Evolutionary conservation across 352 stramenopile species (phyloP).

Genomic region (Pilasporangium apinafurcum): DNA sequence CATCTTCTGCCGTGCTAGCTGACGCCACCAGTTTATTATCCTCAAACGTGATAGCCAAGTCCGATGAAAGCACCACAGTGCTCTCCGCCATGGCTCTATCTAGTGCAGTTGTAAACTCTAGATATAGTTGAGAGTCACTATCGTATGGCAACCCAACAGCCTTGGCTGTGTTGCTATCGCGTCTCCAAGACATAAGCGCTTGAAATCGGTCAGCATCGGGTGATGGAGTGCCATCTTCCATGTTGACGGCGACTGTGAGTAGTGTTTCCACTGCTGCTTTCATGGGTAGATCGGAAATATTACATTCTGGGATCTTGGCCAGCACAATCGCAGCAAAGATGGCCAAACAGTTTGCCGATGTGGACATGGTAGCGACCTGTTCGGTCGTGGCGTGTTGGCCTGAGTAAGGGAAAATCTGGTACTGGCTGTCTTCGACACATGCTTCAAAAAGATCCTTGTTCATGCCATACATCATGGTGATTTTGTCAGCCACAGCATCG

Average conservation of each 20-base stretch:
- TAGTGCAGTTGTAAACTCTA: constrained; percentile 27
- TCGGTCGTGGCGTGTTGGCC: constrained; percentile 33
- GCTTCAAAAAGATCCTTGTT: constrained; percentile 49
- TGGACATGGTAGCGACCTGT: constrained; percentile 45
- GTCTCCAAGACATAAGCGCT: constrained; percentile 44
- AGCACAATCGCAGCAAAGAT: constrained; percentile 52
- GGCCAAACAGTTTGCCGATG: constrained; percentile 36
- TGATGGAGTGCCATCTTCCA: constrained; percentile 10
- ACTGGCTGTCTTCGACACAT: constrained; percentile 40
- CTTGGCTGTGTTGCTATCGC: constrained; percentile 41
- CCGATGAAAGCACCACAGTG: constrained; percentile 22
- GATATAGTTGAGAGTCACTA: constrained; percentile 34
- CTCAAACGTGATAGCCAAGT: constrained; percentile 47
- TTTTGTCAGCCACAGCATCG: constrained; percentile 26
- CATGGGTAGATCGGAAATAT: constrained; percentile 39
- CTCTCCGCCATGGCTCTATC: constrained; percentile 18
- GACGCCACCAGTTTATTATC: no score
- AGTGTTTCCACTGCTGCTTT: constrained; percentile 47
- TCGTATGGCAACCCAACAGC: constrained; percentile 32
- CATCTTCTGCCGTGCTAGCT: no score
- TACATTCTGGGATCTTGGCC: constrained; percentile 38
- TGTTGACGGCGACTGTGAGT: constrained; percentile 48
- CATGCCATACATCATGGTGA: constrained; percentile 50
- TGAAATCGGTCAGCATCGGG: constrained; percentile 37
- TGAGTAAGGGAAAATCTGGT: constrained; percentile 59